Conservation (phyloP, 1,284 basidiomycete species). For the Crepidotus sp. region DNA sequence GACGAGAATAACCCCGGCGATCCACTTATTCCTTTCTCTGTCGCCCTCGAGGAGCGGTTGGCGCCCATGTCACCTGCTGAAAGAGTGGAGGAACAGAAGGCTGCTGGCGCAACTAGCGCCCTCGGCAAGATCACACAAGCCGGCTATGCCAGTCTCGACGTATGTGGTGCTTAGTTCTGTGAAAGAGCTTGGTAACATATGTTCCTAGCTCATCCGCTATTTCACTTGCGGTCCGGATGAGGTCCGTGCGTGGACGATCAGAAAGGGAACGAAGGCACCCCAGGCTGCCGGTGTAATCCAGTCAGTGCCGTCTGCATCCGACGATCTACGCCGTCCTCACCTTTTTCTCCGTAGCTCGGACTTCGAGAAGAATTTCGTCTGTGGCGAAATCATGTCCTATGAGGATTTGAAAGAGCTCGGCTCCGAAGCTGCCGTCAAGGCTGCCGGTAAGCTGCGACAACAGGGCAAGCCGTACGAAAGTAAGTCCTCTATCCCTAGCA, state of each 20-base stretch:
- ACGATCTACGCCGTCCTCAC: not conserved
- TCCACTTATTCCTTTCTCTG: conserved; percentile 93
- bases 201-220: conserved; percentile 78
- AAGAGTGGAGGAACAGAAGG: conserved; percentile 70
- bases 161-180: conserved; percentile 28
- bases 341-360: conserved; percentile 51
- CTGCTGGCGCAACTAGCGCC: conserved; percentile 59
- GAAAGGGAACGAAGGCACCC: conserved; percentile 89
- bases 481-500: conserved; percentile 29
- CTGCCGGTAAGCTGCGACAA: conserved; percentile 91
- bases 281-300: conserved; percentile 99
- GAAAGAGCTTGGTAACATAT: not conserved
- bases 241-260: conserved; percentile 97
- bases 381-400: conserved; percentile 96
- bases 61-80: conserved; percentile 64
- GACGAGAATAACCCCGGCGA: conserved; percentile 97
- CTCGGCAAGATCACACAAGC: conserved; percentile 90
- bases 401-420: conserved; percentile 90
- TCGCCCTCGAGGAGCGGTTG: conserved; percentile 90
- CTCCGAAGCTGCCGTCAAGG: conserved; percentile 86
- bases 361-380: conserved; percentile 99
- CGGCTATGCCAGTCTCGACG: conserved; percentile 80
- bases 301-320: conserved; percentile 38
- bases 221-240: conserved; percentile 97
- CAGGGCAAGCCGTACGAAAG: conserved; percentile 97